A percentile compares a stretch with the other conserved stretches of the same genome.
Conservation (phyloP, 2,329 filamentous ascomycete genomes). For the Torrubiellomyces zombiae region DNA sequence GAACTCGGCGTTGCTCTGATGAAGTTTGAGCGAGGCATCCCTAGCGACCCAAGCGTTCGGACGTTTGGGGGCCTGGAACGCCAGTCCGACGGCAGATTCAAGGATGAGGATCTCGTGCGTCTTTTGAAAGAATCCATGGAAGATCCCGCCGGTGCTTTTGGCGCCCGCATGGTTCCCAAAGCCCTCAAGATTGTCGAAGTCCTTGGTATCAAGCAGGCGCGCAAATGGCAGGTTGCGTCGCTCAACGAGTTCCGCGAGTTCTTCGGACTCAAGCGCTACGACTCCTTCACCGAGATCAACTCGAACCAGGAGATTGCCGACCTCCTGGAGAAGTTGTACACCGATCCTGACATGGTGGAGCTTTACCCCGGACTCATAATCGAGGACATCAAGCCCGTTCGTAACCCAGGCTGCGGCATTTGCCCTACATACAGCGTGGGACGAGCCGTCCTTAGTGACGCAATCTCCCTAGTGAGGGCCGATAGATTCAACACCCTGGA, state of each 20-base stretch:
- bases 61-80: constrained; percentile 32
- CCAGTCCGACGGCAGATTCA: constrained; percentile 31
- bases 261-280: constrained; percentile 40
- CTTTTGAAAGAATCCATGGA: constrained; percentile 42
- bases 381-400: constrained; percentile 37
- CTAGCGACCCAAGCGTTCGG: constrained; percentile 26
- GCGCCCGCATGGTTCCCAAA: constrained; percentile 39
- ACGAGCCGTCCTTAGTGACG: constrained; percentile 41
- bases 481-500: constrained; percentile 42
- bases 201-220: constrained; percentile 43
- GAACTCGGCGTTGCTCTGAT: constrained; percentile 22
- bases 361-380: constrained; percentile 51
- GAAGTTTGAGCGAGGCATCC: constrained; percentile 21
- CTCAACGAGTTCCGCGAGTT: constrained; percentile 50
- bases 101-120: constrained; percentile 38
- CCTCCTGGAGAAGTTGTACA: constrained; percentile 40
- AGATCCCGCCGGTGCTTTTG: constrained; percentile 42
- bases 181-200: constrained; percentile 44
- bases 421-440: constrained; percentile 36
- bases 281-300: constrained; percentile 42
- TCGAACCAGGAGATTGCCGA: constrained; percentile 36
- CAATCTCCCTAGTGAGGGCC: constrained; percentile 38
- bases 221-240: constrained; percentile 43
- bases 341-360: constrained; percentile 49
- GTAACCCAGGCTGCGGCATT: constrained; percentile 33